Percentiles rank a stretch among this genome's conserved stretches.
Evolutionary conservation across 257 asterid species (phyloP).

Genomic region (Striga asiatica): DNA sequence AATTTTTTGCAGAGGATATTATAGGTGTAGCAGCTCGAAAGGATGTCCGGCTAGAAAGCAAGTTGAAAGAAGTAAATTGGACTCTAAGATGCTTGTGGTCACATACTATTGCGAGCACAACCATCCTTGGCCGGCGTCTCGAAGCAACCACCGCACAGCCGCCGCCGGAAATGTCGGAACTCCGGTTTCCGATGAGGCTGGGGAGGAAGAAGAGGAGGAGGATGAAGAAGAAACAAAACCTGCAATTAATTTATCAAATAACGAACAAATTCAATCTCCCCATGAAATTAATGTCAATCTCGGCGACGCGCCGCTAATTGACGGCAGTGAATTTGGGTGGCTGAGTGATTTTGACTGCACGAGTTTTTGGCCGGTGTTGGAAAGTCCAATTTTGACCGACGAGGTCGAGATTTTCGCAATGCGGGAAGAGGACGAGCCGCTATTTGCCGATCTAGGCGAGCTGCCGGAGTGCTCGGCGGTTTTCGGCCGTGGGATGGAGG

Average conservation of each 20-base stretch:
- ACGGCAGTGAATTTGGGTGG: constrained; percentile 47
- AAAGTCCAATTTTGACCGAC: constrained; percentile 38
- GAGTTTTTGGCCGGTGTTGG: constrained; percentile 32
- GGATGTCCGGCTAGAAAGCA: constrained; percentile 97
- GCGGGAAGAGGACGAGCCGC: constrained; percentile 72
- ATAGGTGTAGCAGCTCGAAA: constrained; percentile 89
- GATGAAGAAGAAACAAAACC: constrained; percentile 25
- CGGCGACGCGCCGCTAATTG: constrained; percentile 17
- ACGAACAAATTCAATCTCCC: constrained; percentile 3
- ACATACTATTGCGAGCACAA: constrained; percentile 87
- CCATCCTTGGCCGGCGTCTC: constrained; percentile 62
- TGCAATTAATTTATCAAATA: background rate
- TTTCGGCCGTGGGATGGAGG: constrained; percentile 57
- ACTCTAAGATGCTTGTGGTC: constrained; percentile 60
- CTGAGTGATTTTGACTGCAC: constrained; percentile 53
- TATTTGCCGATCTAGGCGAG: constrained; percentile 84
- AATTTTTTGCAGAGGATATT: constrained; percentile 81
- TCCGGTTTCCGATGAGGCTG: constrained; percentile 22
- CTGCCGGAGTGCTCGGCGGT: constrained; percentile 87
- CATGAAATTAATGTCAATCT: constrained; percentile 8
- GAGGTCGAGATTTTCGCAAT: constrained; percentile 50
- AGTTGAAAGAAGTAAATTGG: constrained; percentile 69
- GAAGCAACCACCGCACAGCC: constrained; percentile 27
- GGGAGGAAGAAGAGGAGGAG: constrained; percentile 19
- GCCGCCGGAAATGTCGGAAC: background rate